Evolutionary conservation across 345 rosid species (phyloP), one percentile per base, ranked within the genome.

Genomic region (Aurinia saxatilis): DNA sequence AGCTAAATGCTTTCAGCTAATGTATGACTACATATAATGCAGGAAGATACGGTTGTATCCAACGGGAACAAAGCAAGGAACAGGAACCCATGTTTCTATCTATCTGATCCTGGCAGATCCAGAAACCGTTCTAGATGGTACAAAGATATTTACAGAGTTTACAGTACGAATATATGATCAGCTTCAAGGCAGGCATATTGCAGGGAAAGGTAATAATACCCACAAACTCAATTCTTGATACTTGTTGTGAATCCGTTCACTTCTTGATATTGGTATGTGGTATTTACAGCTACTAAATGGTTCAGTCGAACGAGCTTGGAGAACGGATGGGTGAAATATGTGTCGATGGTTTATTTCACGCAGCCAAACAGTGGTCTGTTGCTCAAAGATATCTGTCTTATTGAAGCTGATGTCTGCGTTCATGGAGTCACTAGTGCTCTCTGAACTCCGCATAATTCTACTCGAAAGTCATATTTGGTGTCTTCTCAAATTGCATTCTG

Each of bases 291-390:
- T 50, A 58, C 55, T 21, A 64, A 50, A 41, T 72, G 75, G 75
- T 72, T 72, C 33, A 58, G 62, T 36, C 34, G 59, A 36, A 39
- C 66, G 1, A 58, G 15, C 33, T 50, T 27, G 33, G 75, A 72
- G 57, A 65, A 65, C 18, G 75, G 75, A 50, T 72, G 75, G 75
- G 61, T 58, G 14, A 72, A 58, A 18, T 72, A 64, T n/a, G 44
- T 65, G 18, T 58, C 75, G 1, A 35, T 65, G 66, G 75, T 42
- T 34, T 72, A 72, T 50, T 58, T 72, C 12, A 50, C 40, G 6
- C 70, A 72, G 36, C 75, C 75, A 42, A 72, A 47, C 36, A 72
- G 71, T 72, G 75, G 75, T 13, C 6, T 65, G 42, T 45, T 72
- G 44, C 61, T 72, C 11, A 65, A 58, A 72, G 75, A 72, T 59